A percentile compares a stretch with the other conserved stretches of the same genome.
Conservation (phyloP, 305 asterid genomes). For the Solanum chacoense region DNA sequence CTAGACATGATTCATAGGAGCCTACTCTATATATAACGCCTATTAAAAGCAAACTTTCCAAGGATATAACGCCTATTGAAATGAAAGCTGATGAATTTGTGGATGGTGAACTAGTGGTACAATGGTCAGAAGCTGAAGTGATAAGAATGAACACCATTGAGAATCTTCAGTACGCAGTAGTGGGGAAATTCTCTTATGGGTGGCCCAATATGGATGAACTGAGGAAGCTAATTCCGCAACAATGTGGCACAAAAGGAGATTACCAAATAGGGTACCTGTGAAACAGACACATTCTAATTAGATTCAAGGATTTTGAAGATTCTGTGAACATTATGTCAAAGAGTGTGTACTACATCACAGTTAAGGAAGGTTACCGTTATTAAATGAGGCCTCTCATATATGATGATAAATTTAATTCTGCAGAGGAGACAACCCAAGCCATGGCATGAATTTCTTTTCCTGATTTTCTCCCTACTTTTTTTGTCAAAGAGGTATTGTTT, state of each 20-base stretch:
- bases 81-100: background rate
- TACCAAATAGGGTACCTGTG: background rate
- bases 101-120: background rate
- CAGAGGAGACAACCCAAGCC: background rate
- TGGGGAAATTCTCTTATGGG: background rate
- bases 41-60: no score
- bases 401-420: background rate
- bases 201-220: background rate
- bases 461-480: no score
- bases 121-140: background rate
- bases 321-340: background rate
- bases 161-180: background rate
- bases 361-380: background rate
- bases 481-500: background rate
- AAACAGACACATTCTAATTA: no score
- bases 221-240: background rate
- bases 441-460: no score
- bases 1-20: no score
- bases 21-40: no score
- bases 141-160: background rate
- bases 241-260: background rate
- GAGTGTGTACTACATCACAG: background rate
- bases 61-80: background rate
- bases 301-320: background rate
- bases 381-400: no score